Evolutionary conservation across 1,139 yeast genomes (phyloP), one percentile per base, ranked within the genome.

Genomic region (Magnusiomyces tetraspermus): DNA sequence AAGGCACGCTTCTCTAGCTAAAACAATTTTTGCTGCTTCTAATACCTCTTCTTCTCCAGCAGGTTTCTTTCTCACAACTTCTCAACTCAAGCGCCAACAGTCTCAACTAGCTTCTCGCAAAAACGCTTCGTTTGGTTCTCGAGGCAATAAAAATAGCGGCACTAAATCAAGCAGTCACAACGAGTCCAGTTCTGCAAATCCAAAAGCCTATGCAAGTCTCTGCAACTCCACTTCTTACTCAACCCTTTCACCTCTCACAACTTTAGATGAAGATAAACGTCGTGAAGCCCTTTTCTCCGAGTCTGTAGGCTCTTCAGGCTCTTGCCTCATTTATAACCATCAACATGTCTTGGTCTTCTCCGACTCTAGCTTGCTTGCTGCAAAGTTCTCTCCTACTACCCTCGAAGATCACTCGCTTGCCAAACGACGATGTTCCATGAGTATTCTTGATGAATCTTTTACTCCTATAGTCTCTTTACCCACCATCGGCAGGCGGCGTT

Each of bases 21-120:
- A 46, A 33, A 19, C 48, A 8, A 30, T 46, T 5, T 46, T 46
- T 21, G 48, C 48, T 4, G 48, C 48, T 11, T 46, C 48, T 28
- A 46, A 46, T 24, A 19, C 40, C 28, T 44, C 47, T 3, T 22
- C 38, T 17, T n/a, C 37, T 8, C 48, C 37, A 19, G 24, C 67
- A 30, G 66, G 69, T 13, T 71, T 71, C 55, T 71, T 71, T 53
- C 67, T 69, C 42, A 64, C 74, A 17, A 71, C 74, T 3, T 67
- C 64, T 48, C 73, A 70, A 55, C 65, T 69, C 47, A 66, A 67
- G 33, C 63, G 73, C 24, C 73, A 70, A 55, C 72, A 71, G 58
- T 62, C 66, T 8, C 73, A 69, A 59, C 61, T 70, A 24, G 65
- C 64, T 22, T 56, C 57, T 31, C 59, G 67, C 53, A 28, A 49